Base-by-base conservation (phyloP, 2,329 filamentous ascomycete genomes). In the Alternaria atra region DNA sequence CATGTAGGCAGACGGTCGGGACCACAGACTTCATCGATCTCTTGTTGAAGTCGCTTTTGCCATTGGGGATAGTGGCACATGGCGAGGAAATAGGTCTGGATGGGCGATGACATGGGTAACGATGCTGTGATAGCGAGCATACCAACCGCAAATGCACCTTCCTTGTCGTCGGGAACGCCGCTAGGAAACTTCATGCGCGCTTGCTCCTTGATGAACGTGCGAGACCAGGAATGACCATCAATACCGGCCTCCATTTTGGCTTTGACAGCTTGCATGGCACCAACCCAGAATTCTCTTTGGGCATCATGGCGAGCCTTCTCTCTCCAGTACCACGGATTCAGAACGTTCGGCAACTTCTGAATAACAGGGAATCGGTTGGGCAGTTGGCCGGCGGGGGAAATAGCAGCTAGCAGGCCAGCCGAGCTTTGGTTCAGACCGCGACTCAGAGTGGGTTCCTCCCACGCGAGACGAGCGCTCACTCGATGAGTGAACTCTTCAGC, bases 1-100 rank as follows among this genome's bases (percentile, higher is more conserved):
- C 52, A 62, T 7, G 50, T 52, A 5, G 67, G 66, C 27, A 68
- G 32, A 32, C 67, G 40, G 37, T 55, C 32, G 0, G 50, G 51
- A n/a, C 85, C 85, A 55, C 84, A 86, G 1, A 87, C 84, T 8
- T 80, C 74, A 64, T 89, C 86, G 13, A 89, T 81, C 72, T 89
- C 86, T 46, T 83, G 84, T 69, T 88, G 85, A 5, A 84, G 82
- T 67, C 82, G 83, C 56, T 70, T 76, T 68, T 86, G 82, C 81
- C 85, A 86, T 64, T 83, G 80, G 0, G 85, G 85, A 64, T 86
- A 80, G 4, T 66, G 57, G 12, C 68, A 53, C 69, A 75, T 72
- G 15, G 70, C 68, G n/a, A 69, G 61, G 25, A 70, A 55, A 42
- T 37, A 55, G 0, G 52, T 55, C 34, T 55, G 52, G 13, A 55